Base-by-base conservation (phyloP, 1,284 basidiomycete genomes). In the Rhizoctonia solani region DNA sequence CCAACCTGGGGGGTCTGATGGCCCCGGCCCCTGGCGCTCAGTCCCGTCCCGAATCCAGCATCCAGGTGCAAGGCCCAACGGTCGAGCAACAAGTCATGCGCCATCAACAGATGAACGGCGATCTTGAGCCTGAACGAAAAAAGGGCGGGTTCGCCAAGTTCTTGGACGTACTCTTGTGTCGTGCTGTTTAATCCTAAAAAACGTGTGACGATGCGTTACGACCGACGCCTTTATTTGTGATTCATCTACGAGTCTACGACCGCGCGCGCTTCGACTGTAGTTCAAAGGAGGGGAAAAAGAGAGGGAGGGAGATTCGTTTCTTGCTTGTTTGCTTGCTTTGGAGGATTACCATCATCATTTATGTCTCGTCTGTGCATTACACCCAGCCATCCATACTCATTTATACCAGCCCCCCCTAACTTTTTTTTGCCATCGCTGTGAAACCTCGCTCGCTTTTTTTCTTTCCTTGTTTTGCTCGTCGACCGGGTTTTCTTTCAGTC, bases 321-420 rank as follows among this genome's bases (percentile, higher is more conserved):
- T 8, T 49, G n/a, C 49, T 34, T 63, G 50, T 30, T 61, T 61
- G 44, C 47, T 63, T 30, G 19, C 47, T 46, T 52, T 52, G 52
- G 49, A 9, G 25, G 47, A 47, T 46, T 30, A 58, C 37, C 21
- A 30, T 27, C 49, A 25, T 41, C 30, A 13, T 23, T 25, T 23
- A 5, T 25, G 34, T 41, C 47, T 46, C 49, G 47, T 46, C 47
- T 63, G 59, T 63, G 59, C 59, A 63, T 52, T 63, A 63, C 19
- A 14, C 23, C 53, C 53, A 32, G 21, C 32, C 54, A n/a, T 41
- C 23, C 54, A 39, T 63, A 13, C 44, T 52, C 49, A 52, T n/a
- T 50, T 52, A 63, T 63, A 63, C 59, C 59, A 52, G 52, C 59
- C 32, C n/a, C n/a, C n/a, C n/a, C n/a, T n/a, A 63, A 52, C 59